Evolutionary conservation across 106 monocot species (phyloP), one percentile per base, ranked within the genome.

Genomic region (Hemerocallis citrina): DNA sequence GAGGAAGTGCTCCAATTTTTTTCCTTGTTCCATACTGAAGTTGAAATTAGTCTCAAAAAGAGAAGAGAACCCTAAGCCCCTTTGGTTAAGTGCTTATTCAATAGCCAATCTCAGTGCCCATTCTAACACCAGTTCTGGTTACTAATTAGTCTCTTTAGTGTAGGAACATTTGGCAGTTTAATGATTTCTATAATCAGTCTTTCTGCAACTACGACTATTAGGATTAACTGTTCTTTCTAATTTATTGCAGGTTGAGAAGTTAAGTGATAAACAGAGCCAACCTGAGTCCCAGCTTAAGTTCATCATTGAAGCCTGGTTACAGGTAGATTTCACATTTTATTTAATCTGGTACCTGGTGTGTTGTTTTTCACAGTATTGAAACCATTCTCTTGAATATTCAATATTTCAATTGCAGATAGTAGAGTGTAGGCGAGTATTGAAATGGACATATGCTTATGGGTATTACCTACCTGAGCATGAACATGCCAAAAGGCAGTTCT

Each of bases 361-460:
- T 35, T 24, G 8, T 38, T 12, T 40, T 39, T 59, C 24, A 40
- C 27, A 14, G 25, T 40, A 39, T 40, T 38, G 22, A 40, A 38
- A 5, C 13, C 0, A 11, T 38, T 38, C 38, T 10, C 15, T n/a
- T 22, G 23, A 17, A 17, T 12, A 13, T 39, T 40, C 59, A 40
- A 34, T 9, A 19, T 22, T 20, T 57, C 25, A 50, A 24, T 39
- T 51, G 59, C 88, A 98, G 98, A 98, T 98, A 66, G 92, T 98
- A 10, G 98, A 98, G 35, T 98, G 98, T 63, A 74, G 98, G 49
- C 68, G 98, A 55, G 92, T 98, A 43, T 73, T 98, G 45, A 98
- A 88, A 66, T 98, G 98, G 98, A 98, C 98, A 17, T 98, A 98
- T 69, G 88, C 98, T 5, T 98, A 92, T 75, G 98, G 98, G 34